Percentiles rank a stretch among this genome's conserved stretches.
Conservation (phyloP, 805 yeast genomes). For the Nakazawaea sp. region DNA sequence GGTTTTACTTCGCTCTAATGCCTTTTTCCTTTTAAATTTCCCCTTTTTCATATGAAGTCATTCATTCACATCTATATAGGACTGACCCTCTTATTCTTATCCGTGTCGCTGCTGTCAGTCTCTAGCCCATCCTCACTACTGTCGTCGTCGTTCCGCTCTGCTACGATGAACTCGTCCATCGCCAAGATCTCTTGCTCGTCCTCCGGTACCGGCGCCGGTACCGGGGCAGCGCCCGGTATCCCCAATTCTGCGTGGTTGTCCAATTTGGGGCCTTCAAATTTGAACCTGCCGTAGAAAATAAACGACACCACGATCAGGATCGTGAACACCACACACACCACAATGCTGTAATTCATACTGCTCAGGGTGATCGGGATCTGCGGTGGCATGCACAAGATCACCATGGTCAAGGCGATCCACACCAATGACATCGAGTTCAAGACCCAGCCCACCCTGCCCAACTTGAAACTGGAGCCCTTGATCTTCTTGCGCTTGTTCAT, state of each 20-base stretch:
- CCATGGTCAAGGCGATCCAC: slow-evolving; percentile 53
- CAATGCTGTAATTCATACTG: slow-evolving; percentile 62
- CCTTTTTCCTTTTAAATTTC: too few relatives aligned
- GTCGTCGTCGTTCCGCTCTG: background rate
- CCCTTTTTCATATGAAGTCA: too few relatives aligned
- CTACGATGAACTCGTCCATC: slow-evolving; percentile 1
- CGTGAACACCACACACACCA: slow-evolving; percentile 47
- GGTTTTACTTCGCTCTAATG: too few relatives aligned
- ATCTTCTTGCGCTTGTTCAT: slow-evolving; percentile 53
- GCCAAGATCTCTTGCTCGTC: background rate
- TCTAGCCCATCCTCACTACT: background rate
- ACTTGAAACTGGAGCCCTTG: slow-evolving; percentile 61
- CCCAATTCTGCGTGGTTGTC: slow-evolving; percentile 18
- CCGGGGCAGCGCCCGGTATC: too few relatives aligned
- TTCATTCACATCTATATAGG: too few relatives aligned
- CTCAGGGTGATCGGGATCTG: slow-evolving; percentile 42
- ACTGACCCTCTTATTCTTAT: too few relatives aligned
- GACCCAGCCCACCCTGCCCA: slow-evolving; percentile 57
- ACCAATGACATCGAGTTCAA: slow-evolving; percentile 50
- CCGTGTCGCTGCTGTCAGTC: too few relatives aligned
- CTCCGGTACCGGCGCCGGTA: too few relatives aligned
- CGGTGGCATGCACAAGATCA: slow-evolving; percentile 67
- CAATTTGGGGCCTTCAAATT: slow-evolving; percentile 59
- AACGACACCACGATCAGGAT: slow-evolving; percentile 42
- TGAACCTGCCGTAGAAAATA: slow-evolving; percentile 51